Evolutionary conservation across 2,329 filamentous ascomycete genomes (phyloP).

Genomic region (Salinomyces thailandicus): DNA sequence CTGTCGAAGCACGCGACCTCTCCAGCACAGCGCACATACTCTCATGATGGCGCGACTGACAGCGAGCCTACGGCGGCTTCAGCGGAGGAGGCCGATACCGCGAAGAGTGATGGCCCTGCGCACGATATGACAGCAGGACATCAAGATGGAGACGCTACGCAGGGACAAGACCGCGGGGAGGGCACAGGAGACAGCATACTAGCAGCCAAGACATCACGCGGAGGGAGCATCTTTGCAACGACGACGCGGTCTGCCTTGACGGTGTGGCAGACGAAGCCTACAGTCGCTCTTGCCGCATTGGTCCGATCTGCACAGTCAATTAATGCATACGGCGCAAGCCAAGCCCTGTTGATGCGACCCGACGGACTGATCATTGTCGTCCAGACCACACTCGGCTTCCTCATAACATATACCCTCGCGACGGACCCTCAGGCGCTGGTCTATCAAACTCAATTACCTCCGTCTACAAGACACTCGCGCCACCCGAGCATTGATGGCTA

Average conservation of each 20-base stretch:
- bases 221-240: slow-evolving; percentile 74
- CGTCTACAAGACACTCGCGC: slow-evolving; percentile 33
- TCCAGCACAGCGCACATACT: neutral
- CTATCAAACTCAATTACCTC: slow-evolving; percentile 71
- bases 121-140: neutral
- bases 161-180: neutral
- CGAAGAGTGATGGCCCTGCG: too few species aligned
- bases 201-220: slow-evolving; percentile 65
- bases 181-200: slow-evolving; percentile 44
- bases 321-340: slow-evolving; percentile 72
- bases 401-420: slow-evolving; percentile 89
- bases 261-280: slow-evolving; percentile 95
- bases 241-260: slow-evolving; percentile 77
- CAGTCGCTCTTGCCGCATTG: slow-evolving; percentile 75
- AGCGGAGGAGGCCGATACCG: too few species aligned
- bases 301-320: slow-evolving; percentile 73
- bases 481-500: slow-evolving; percentile 40
- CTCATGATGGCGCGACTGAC: neutral
- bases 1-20: slow-evolving; percentile 54
- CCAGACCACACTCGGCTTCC: slow-evolving; percentile 72
- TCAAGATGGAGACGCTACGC: neutral
- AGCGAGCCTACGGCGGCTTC: too few species aligned
- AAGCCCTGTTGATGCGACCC: slow-evolving; percentile 73
- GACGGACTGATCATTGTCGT: slow-evolving; percentile 89
- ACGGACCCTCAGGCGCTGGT: slow-evolving; percentile 73